phyloP scores from a whole-genome alignment of 495 filamentous ascomycete genomes.

The Penicillium maclennaniae region DNA sequence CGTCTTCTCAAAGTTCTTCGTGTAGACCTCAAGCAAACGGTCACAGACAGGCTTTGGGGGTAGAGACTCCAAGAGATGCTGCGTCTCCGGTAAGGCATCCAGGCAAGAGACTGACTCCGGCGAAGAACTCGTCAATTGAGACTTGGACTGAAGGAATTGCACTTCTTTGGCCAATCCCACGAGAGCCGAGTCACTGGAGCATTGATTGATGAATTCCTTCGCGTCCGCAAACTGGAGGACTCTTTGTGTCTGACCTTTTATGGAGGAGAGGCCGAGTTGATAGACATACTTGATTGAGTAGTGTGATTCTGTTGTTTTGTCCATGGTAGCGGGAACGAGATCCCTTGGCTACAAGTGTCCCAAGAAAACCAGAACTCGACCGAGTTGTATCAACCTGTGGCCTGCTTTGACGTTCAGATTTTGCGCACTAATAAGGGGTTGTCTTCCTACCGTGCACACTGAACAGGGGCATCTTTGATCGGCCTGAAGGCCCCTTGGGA shows the following conservation, averaged over 20 bases:
- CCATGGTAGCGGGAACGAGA: slow-evolving; percentile 25
- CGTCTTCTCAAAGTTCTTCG: slow-evolving; percentile 20
- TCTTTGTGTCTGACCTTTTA: not conserved
- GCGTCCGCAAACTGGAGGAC: slow-evolving; percentile 20
- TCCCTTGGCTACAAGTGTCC: slow-evolving; percentile 25
- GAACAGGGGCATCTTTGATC: slow-evolving; percentile 4
- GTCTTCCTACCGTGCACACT: slow-evolving; percentile 7
- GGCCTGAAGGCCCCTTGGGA: not conserved
- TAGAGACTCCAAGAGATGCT: slow-evolving; percentile 10
- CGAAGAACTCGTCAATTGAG: slow-evolving; percentile 4
- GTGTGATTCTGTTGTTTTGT: slow-evolving; percentile 21
- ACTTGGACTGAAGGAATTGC: slow-evolving; percentile 27
- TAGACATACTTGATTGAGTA: slow-evolving; percentile 20
- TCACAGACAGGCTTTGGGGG: slow-evolving; percentile 24
- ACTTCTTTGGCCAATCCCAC: slow-evolving; percentile 25
- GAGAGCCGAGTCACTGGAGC: slow-evolving; percentile 12
- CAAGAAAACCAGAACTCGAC: slow-evolving; percentile 6
- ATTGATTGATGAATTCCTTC: slow-evolving; percentile 23
- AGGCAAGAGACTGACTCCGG: slow-evolving; percentile 17
- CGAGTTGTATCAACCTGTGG: not conserved
- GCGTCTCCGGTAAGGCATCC: slow-evolving; percentile 15
- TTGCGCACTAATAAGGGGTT: not conserved
- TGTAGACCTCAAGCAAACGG: slow-evolving; percentile 19
- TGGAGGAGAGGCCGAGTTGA: not conserved
- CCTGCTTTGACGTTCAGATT: not conserved